Base-by-base conservation (phyloP, 805 yeast species). In the Cyberlindnera subsufficiens region DNA sequence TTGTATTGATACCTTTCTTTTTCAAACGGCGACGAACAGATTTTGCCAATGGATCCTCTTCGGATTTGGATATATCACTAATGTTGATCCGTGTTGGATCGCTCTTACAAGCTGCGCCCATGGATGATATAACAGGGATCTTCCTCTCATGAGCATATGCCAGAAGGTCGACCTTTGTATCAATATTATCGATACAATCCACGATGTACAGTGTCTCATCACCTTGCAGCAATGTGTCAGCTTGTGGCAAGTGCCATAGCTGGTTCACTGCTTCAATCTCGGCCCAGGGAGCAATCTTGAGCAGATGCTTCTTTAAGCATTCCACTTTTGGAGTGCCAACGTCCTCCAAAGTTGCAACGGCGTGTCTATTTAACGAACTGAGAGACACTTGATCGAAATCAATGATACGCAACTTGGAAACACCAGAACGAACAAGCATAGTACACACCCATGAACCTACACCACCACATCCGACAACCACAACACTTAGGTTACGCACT, bases 401-500 rank as follows among this genome's bases (percentile, higher is more conserved):
- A 42, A 93, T 80, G 43, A 93, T 73, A 52, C 89, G 75, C 41
- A 93, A 61, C 45, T 77, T 75, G 17, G 84, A 82, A 32, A 90
- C 82, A 14, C 99, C 99, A 15, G 96, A 86, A 55, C 99, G 79
- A 2, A 86, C 84, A 43, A 93, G 72, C 85, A 95, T 87, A 10
- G 95, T 83, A 11, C 85, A 82, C 19, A 83, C 96, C 91, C 96
- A 90, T 0, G 97, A 90, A 3, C 99, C 99, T 33, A 93, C 99
- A 45, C 99, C 99, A 45, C 99, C 99, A 15, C 91, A 93, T 27
- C 99, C 99, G 11, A 80, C 83, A 14, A 91, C 85, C 2, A 88
- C 85, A 3, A 90, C 75, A 43, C 77, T 73, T 56, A 87, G 82
- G 11, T 71, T 64, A 42, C 96, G 78, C 15, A 93, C 76, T 45